Percentiles rank a stretch among this genome's conserved stretches.
phyloP scores from a whole-genome alignment of 2,329 filamentous ascomycete species.

The Pseudogymnoascus destructans region DNA sequence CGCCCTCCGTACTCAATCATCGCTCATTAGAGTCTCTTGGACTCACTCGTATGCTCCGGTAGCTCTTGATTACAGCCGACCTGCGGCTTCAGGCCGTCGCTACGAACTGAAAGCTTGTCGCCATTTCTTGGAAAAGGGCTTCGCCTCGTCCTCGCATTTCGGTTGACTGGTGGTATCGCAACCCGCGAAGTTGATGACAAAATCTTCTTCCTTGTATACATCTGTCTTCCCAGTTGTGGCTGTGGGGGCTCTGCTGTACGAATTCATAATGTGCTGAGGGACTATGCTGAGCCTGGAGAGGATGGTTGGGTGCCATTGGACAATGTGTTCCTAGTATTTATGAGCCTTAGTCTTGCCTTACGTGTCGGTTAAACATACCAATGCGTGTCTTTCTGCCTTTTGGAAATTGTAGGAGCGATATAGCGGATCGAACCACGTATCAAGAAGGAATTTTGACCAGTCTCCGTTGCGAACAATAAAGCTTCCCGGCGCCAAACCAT shows the following conservation, averaged over 20 bases:
- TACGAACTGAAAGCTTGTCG: slow-evolving; percentile 10
- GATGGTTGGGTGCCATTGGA: slow-evolving; percentile 95
- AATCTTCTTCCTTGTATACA: slow-evolving; percentile 69
- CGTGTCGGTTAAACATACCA: slow-evolving; percentile 43
- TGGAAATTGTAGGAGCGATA: slow-evolving; percentile 94
- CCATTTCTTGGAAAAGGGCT: slow-evolving; percentile 26
- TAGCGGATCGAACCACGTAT: slow-evolving; percentile 91
- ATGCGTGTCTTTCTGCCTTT: slow-evolving; percentile 80
- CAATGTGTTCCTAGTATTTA: slow-evolving; percentile 57
- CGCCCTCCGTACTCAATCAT: not conserved
- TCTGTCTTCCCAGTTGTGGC: slow-evolving; percentile 37
- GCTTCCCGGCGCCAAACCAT: slow-evolving; percentile 64
- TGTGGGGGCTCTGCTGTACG: slow-evolving; percentile 44
- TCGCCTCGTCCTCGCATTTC: slow-evolving; percentile 60
- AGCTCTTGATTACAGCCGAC: not conserved
- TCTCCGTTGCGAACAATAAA: slow-evolving; percentile 72
- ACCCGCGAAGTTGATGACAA: slow-evolving; percentile 64
- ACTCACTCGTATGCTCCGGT: not conserved
- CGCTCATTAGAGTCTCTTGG: slow-evolving; percentile 5
- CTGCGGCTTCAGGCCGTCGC: not conserved
- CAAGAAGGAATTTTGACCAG: slow-evolving; percentile 85
- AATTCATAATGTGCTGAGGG: slow-evolving; percentile 73
- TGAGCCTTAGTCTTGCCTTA: not conserved
- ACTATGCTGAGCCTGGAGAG: slow-evolving; percentile 79
- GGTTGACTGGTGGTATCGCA: slow-evolving; percentile 46